Evolutionary conservation across 2,329 filamentous ascomycete species (phyloP), one percentile per base, ranked within the genome.

Genomic region (Xylariaceae sp.): DNA sequence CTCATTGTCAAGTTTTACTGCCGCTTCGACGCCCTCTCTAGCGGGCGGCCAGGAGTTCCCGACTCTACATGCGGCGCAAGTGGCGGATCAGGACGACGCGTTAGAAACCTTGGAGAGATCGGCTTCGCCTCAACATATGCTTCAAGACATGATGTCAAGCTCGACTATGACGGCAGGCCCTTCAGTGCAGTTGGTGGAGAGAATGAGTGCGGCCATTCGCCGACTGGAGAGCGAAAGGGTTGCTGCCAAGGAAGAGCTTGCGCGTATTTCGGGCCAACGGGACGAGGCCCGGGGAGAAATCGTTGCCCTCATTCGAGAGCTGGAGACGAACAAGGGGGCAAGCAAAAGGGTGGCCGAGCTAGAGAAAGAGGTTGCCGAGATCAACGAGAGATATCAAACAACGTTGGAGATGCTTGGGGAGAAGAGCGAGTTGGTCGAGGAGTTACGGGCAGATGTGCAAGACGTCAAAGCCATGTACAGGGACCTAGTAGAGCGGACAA

Each of bases 401-500:
- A 94, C 88, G 43, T 70, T 98, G 37, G 89, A 97, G 67, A 83
- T 97, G 79, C 67, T 98, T 40, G 92, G 92, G 2, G 92, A 98
- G 74, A 95, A 95, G 76, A 95, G 88, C 62, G 92, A 98, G 70
- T 69, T 84, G 56, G 89, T 95, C 2, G 88, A 95, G 57, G 92
- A 98, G 70, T 68, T 98, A 50, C 80, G 74, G 61, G 83, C 85
- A 9, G 92, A 97, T 69, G 85, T 98, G 37, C 72, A 81, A 50
- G 92, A 98, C 69, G 73, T 98, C 60, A 98, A 98, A 70, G 83
- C 82, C 57, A 95, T 98, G 74, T 97, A 97, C 68, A 79, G 88
- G 50, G 90, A 97, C 59, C 66, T 98, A 61, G 85, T 94, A 34
- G 86, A 94, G 66, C 79, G 82, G 57, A 90, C 87, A 41, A 78